Evolutionary conservation across 192 early-diverging fungal genomes (phyloP).

Genomic region (Mortierella antarctica): DNA sequence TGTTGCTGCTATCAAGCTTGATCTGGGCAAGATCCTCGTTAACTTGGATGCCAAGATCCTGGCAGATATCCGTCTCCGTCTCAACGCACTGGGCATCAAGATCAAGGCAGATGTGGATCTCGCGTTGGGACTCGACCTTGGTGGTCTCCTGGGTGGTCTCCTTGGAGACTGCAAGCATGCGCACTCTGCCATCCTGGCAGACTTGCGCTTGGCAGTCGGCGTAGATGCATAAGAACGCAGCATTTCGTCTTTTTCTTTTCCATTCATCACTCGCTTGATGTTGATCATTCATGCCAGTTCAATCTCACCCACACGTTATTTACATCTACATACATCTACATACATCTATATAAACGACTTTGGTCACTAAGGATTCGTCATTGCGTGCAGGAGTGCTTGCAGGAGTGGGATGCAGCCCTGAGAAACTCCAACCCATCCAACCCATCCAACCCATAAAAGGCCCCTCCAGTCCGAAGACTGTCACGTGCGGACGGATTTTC

Average conservation of each 20-base stretch:
- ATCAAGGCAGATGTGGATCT: slow-evolving; percentile 13
- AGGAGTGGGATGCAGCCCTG: too few relatives aligned
- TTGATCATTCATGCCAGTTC: too few relatives aligned
- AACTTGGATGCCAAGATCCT: slow-evolving; percentile 13
- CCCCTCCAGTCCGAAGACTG: too few relatives aligned
- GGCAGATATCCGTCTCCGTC: slow-evolving; percentile 12
- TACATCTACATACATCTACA: too few relatives aligned
- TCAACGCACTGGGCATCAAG: slow-evolving; percentile 5
- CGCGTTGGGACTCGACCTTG: slow-evolving; percentile 10
- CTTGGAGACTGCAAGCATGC: slow-evolving; percentile 9
- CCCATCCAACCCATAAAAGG: too few relatives aligned
- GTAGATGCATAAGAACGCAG: background rate
- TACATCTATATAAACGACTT: too few relatives aligned
- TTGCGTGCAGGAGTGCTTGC: too few relatives aligned
- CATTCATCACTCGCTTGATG: too few relatives aligned
- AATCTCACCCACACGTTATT: too few relatives aligned
- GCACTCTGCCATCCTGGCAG: background rate
- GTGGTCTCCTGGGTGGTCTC: slow-evolving; percentile 6
- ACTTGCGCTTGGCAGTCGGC: background rate
- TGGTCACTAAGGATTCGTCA: too few relatives aligned
- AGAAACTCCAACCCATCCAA: too few relatives aligned
- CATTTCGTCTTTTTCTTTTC: background rate
- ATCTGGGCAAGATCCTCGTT: slow-evolving; percentile 12
- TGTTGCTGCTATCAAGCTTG: slow-evolving; percentile 5
- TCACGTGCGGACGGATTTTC: background rate